phyloP scores from a whole-genome alignment of 345 rosid genomes.

The Punica granatum region DNA sequence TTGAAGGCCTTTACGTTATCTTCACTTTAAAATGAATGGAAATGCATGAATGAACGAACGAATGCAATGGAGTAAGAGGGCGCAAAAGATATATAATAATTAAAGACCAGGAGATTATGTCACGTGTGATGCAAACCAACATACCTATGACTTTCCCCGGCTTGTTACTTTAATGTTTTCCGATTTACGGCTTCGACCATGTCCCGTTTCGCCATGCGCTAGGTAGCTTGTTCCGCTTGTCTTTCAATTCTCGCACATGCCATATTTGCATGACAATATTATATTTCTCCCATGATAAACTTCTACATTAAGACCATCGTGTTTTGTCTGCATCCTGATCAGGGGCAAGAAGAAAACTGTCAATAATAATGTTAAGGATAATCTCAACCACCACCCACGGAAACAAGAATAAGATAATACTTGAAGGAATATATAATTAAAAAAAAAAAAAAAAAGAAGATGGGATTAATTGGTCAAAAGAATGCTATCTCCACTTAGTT shows the following conservation, averaged over 20 bases:
- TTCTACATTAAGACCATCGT: not conserved
- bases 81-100: no score
- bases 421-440: not conserved
- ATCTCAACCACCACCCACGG: not conserved
- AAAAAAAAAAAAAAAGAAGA: not conserved
- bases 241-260: slow-evolving; percentile 44
- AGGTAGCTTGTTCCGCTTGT: slow-evolving; percentile 69
- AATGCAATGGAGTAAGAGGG: no score
- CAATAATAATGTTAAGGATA: not conserved
- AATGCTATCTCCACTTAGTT: slow-evolving; percentile 20
- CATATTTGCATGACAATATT: slow-evolving; percentile 7
- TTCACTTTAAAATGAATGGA: slow-evolving; percentile 22
- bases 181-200: slow-evolving; percentile 6
- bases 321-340: not conserved
- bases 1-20: slow-evolving; percentile 28
- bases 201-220: slow-evolving; percentile 20
- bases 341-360: not conserved
- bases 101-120: slow-evolving; percentile 28
- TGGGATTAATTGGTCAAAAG: slow-evolving; percentile 31
- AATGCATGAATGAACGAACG: not conserved
- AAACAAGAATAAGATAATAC: not conserved
- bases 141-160: slow-evolving; percentile 24
- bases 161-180: slow-evolving; percentile 12
- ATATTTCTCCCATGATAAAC: not conserved
- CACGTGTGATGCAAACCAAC: slow-evolving; percentile 41